Base-by-base conservation (phyloP, 768 basidiomycete species). In the Clitopilus hobsonii region DNA sequence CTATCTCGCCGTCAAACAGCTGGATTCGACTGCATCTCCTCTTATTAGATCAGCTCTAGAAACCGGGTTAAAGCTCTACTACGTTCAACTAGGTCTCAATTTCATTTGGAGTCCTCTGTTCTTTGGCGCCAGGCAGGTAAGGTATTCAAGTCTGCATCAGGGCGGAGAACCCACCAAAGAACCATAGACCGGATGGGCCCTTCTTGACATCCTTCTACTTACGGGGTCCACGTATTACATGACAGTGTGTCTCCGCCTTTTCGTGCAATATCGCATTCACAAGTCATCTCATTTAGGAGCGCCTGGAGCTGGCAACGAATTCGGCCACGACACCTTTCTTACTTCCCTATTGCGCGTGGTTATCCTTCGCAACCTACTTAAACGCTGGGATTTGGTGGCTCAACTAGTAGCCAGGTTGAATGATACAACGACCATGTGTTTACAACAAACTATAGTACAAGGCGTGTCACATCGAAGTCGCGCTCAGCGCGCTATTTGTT, bases 261-360 rank as follows among this genome's bases (percentile, higher is more conserved):
- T 7, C 10, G 23, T 16, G 25, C 27, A 7, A 14, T 8, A 24
- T 7, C 24, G 16, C 38, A 51, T 53, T 11, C 38, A 41, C 2
- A 16, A 51, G n/a, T 38, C 18, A 8, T 26, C 41, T 32, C 24
- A 47, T 24, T 24, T 32, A 83, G 82, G 77, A 73, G 70, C 63
- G 80, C 22, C 69, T 84, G 36, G 76, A 82, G 63, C 67, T 69
- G 1, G 71, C 82, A 8, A 77, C 75, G 11, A 61, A 68, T 45
- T 73, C 74, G 0, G 64, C 67, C 55, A 76, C 85, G 14, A 83
- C 81, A 5, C 84, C 78, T 65, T 74, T 83, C 65, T 71, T 86
- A 11, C 70, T 80, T 25, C 86, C 86, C 1, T 88, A 87, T 67
- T 84, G 84, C 57, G 80, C 75, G 6, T 89, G 85, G 85, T 67